Evolutionary conservation across 768 basidiomycete genomes (phyloP), one percentile per base, ranked within the genome.

Genomic region (Collybia mongolica): DNA sequence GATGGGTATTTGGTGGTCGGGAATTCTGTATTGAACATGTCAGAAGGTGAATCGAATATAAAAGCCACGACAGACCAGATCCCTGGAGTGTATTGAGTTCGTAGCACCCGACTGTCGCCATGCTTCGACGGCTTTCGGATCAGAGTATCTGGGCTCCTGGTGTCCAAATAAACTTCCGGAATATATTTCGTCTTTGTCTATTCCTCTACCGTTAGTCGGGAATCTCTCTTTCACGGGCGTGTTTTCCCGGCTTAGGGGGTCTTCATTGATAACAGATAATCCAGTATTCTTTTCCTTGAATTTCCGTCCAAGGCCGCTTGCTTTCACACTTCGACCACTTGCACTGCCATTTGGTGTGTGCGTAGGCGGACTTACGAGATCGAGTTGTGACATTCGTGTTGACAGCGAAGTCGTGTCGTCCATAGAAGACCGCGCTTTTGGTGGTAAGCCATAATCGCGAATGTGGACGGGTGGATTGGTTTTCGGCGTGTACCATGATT

Each of bases 191-290:
- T 29, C 39, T n/a, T 42, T 44, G 8, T 37, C 43, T 15, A 41
- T 51, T 54, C 36, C 43, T 55, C 3, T 43, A 23, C 14, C 50
- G 46, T 8, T 40, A 17, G 20, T 39, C 43, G 14, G 39, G 18
- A 8, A 43, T 29, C 56, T 12, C 18, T 39, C 44, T 24, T 29
- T 40, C 28, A 46, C 4, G 28, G 53, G 70, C 0, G 68, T 67
- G 45, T 59, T 53, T 15, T 54, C 65, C 26, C 68, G 54, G 53
- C 69, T 72, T 45, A 56, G 52, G 7, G 70, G 65, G 48, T 73
- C 65, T 54, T 77, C 75, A 39, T 65, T 69, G 55, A 77, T 77
- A 43, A 68, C 64, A 42, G 65, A 71, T 49, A 74, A 57, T 17
- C 54, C 49, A 45, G 58, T 63, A 8, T 65, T 59, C 54, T 62